Evolutionary conservation across 805 yeast species (phyloP).

Genomic region (Jamesozyma lodderae): DNA sequence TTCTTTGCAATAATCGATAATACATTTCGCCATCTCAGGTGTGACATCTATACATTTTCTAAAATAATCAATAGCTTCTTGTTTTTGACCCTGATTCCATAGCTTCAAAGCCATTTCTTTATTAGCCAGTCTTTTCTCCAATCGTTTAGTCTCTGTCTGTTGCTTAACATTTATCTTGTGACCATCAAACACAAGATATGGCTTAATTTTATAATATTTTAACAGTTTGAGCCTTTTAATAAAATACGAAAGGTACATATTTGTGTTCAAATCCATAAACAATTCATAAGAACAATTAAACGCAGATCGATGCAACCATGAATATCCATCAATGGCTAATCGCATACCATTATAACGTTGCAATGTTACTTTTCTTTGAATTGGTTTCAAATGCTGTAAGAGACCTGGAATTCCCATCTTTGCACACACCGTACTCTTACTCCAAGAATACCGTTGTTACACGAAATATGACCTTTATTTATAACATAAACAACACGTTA

Average conservation of each 20-base stretch:
- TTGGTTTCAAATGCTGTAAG: slow-evolving; percentile 61
- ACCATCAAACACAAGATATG: slow-evolving; percentile 89
- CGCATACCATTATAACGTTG: slow-evolving; percentile 56
- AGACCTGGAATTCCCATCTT: slow-evolving; percentile 76
- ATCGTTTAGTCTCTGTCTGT: slow-evolving; percentile 58
- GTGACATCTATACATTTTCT: slow-evolving; percentile 76
- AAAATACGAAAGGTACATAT: slow-evolving; percentile 57
- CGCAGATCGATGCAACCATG: slow-evolving; percentile 88
- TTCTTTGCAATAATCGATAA: slow-evolving; percentile 60
- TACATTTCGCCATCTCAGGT: slow-evolving; percentile 76
- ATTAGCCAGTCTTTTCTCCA: slow-evolving; percentile 45
- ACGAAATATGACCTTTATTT: too few species aligned
- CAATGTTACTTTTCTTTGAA: slow-evolving; percentile 49
- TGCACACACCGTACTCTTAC: too few species aligned
- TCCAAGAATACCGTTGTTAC: too few species aligned
- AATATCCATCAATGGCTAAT: slow-evolving; percentile 84
- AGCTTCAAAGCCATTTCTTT: slow-evolving; percentile 43
- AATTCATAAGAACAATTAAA: slow-evolving; percentile 74
- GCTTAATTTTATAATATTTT: slow-evolving; percentile 52
- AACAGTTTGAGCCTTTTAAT: slow-evolving; percentile 58
- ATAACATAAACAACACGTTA: too few species aligned
- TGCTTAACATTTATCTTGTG: slow-evolving; percentile 70
- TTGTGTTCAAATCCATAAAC: slow-evolving; percentile 58
- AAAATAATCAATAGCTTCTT: slow-evolving; percentile 53
- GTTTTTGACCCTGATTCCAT: slow-evolving; percentile 40